Base-by-base conservation (phyloP, 306 rosid species). In the Prunus mume region DNA sequence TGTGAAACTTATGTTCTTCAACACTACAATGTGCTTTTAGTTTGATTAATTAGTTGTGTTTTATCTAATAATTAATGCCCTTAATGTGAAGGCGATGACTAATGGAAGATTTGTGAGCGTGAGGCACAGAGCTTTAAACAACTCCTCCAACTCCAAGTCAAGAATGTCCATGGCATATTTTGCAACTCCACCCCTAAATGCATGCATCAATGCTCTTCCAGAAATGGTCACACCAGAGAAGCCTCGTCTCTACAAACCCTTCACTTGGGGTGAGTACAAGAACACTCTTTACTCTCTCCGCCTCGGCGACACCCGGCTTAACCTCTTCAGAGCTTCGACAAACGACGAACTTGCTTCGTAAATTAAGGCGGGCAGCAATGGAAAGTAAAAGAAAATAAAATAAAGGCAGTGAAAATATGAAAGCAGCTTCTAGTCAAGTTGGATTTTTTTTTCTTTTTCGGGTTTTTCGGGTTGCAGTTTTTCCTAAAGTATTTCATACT, bases 211-310 rank as follows among this genome's bases (percentile, higher is more conserved):
- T 41, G 89, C 89, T 78, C 86, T 82, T 2, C 80, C 94, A 17
- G 87, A 89, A 69, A 28, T 88, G 86, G 86, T 88, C 13, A 78
- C 83, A 10, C 76, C 88, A 0, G 87, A 86, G 74, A 80, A 76
- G 71, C 91, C 90, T 34, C 74, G 77, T 46, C 84, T 86, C 62
- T 93, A 81, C 84, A 73, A 85, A 69, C 88, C 93, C 8, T 89
- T 93, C 87, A 93, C 90, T 30, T 93, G 96, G 96, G 95, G 85
- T 9, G 96, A 91, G 10, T 93, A 91, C 78, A 93, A 89, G 89
- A 87, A 88, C 77, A 87, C 82, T 57, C 52, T 87, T 0, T 83
- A 79, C 84, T 89, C 96, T 20, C 82, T 88, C 2, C 78, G 86
- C 83, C 95, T 89, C 6, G 88, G 88, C 8, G 95, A 93, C 58